phyloP scores from a whole-genome alignment of 2,329 filamentous ascomycete species.

The Penicillium janthinellum region DNA sequence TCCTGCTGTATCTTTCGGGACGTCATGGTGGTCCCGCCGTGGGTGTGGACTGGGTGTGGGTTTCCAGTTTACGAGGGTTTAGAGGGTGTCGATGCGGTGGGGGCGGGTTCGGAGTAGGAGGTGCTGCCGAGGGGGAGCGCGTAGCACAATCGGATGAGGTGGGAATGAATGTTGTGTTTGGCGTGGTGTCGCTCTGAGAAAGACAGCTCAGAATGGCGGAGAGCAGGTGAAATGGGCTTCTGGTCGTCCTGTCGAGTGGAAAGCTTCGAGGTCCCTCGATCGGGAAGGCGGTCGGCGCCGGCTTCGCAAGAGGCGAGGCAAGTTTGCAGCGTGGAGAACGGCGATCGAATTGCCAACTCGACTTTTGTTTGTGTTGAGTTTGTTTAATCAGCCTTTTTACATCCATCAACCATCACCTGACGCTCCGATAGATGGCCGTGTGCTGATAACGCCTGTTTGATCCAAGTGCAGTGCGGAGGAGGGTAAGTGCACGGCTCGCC shows the following conservation, averaged over 20 bases:
- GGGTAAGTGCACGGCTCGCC: background rate
- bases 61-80: constrained; percentile 21
- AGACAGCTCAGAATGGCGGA: constrained; percentile 17
- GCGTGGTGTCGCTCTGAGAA: constrained; percentile 7
- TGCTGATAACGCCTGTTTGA: background rate
- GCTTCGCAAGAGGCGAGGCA: background rate
- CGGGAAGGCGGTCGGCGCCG: constrained; percentile 24
- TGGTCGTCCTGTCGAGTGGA: constrained; percentile 21
- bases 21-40: constrained; percentile 66
- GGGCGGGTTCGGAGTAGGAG: constrained; percentile 15
- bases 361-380: no score
- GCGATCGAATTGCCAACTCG: no score
- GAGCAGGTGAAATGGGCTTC: constrained; percentile 15
- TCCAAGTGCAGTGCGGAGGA: background rate
- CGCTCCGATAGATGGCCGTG: background rate
- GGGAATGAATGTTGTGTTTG: background rate
- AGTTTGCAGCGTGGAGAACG: constrained; percentile 7
- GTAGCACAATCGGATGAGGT: constrained; percentile 9
- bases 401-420: background rate
- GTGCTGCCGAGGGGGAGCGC: constrained; percentile 7
- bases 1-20: constrained; percentile 96
- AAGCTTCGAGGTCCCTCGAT: constrained; percentile 23
- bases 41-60: constrained; percentile 23
- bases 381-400: no score
- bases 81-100: constrained; percentile 19